Evolutionary conservation across 805 yeast species (phyloP).

Genomic region (Isabelozyma heimii): DNA sequence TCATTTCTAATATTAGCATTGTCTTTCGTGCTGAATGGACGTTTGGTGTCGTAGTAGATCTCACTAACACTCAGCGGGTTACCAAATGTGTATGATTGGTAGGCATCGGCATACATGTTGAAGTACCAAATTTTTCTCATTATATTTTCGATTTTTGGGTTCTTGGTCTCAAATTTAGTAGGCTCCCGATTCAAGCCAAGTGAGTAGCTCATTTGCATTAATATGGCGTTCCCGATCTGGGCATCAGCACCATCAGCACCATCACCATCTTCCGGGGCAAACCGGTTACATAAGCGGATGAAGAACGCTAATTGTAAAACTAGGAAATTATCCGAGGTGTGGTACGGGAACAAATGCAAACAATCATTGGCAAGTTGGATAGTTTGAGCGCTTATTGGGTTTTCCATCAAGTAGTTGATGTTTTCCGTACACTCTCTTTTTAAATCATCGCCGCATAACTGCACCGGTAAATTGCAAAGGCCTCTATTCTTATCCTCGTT

Average conservation of each 20-base stretch:
- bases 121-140: slow-evolving; percentile 57
- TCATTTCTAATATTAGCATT: slow-evolving; percentile 30
- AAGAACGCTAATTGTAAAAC: slow-evolving; percentile 49
- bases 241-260: slow-evolving; percentile 55
- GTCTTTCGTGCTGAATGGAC: slow-evolving; percentile 30
- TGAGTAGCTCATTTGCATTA: slow-evolving; percentile 63
- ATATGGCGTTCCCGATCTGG: slow-evolving; percentile 52
- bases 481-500: slow-evolving; percentile 17
- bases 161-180: slow-evolving; percentile 41
- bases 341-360: slow-evolving; percentile 14
- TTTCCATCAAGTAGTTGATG: slow-evolving; percentile 5
- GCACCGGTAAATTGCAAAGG: not conserved
- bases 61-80: slow-evolving; percentile 34
- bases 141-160: slow-evolving; percentile 36
- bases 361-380: slow-evolving; percentile 20
- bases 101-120: slow-evolving; percentile 40
- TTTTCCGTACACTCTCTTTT: not conserved
- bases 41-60: slow-evolving; percentile 43
- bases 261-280: slow-evolving; percentile 48
- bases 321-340: slow-evolving; percentile 29
- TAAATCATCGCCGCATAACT: not conserved
- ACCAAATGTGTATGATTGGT: slow-evolving; percentile 44
- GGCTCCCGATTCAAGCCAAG: slow-evolving; percentile 73
- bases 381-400: slow-evolving; percentile 15
- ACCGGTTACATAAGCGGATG: slow-evolving; percentile 44